phyloP scores from a whole-genome alignment of 1,284 basidiomycete species.

The Ceratobasidium sp. region DNA sequence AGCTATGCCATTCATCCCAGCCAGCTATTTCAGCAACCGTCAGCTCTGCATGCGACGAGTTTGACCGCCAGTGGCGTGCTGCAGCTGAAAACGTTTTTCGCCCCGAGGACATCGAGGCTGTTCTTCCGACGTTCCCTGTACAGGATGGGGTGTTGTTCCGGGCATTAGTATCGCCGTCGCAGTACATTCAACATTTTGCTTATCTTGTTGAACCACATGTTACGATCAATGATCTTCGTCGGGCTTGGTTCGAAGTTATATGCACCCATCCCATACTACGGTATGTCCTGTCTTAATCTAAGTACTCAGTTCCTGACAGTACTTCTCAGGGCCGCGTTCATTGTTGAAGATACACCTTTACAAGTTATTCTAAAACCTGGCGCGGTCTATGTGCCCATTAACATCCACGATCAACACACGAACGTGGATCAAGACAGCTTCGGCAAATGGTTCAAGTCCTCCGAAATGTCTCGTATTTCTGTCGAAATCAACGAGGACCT shows the following conservation, averaged over 20 bases:
- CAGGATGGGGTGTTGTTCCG: constrained; percentile 60
- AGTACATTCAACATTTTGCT: constrained; percentile 60
- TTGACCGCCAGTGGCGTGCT: constrained; percentile 23
- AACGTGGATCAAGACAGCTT: background rate
- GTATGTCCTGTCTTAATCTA: constrained; percentile 48
- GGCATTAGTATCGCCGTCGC: constrained; percentile 51
- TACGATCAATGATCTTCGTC: background rate
- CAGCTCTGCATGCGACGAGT: background rate
- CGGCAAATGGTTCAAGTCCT: background rate
- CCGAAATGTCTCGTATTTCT: constrained; percentile 1
- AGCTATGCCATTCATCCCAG: background rate
- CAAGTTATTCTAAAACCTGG: constrained; percentile 46
- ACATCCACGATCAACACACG: background rate
- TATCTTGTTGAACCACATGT: constrained; percentile 22
- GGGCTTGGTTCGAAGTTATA: constrained; percentile 53
- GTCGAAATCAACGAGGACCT: constrained; percentile 22
- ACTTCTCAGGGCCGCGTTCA: constrained; percentile 47
- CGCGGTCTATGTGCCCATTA: constrained; percentile 15
- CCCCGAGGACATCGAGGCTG: constrained; percentile 48
- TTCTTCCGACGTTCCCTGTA: constrained; percentile 58
- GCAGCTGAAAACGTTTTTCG: constrained; percentile 24
- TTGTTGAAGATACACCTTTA: constrained; percentile 48
- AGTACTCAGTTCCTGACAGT: constrained; percentile 46
- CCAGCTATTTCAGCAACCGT: no score
- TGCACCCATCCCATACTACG: constrained; percentile 54